Evolutionary conservation across 805 yeast genomes (phyloP), one percentile per base, ranked within the genome.

Genomic region (Myxozyma melibiosi): DNA sequence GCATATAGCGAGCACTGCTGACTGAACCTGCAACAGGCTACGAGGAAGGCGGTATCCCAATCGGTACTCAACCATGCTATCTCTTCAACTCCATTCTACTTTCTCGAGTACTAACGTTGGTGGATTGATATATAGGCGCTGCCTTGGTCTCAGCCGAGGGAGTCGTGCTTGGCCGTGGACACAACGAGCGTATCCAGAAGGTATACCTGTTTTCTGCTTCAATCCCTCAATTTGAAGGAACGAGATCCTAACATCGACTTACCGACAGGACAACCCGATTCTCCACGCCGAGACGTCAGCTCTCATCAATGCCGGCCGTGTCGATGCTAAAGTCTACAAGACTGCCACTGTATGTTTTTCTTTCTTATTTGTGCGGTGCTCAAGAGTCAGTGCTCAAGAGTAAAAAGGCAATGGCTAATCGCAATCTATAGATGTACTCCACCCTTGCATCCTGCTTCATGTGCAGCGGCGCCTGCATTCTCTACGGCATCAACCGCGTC

Each of bases 261-360:
- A 4, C 13, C 8, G 13, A 4, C 24, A 60, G 64, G 40, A 48
- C 34, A 60, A 60, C 31, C 64, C 97, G 16, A 88, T 86, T 16
- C 76, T 92, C 57, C 99, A 92, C 67, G 99, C 96, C 20, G 99
- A 92, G 70, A 94, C 88, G 66, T 80, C 91, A 9, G 84, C 96
- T 7, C 77, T 94, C 57, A 97, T 90, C 68, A 84, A 88, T 62
- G 95, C 96, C 20, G 98, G 98, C 6, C 81, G 98, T 67, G 76
- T 94, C 55, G 84, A 85, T 22, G 97, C 91, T 3, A 77, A 78
- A 22, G 82, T 80, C 16, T 92, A 92, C 76, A 87, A 86, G 67
- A 80, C 84, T 61, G 86, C 96, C 65, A 94, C 98, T 22, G 63
- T 59, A 24, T 8, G 62, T 42, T 6, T 34, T 20, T 6, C 24